phyloP scores from a whole-genome alignment of 2,329 filamentous ascomycete genomes.

The Colletotrichum sp. region DNA sequence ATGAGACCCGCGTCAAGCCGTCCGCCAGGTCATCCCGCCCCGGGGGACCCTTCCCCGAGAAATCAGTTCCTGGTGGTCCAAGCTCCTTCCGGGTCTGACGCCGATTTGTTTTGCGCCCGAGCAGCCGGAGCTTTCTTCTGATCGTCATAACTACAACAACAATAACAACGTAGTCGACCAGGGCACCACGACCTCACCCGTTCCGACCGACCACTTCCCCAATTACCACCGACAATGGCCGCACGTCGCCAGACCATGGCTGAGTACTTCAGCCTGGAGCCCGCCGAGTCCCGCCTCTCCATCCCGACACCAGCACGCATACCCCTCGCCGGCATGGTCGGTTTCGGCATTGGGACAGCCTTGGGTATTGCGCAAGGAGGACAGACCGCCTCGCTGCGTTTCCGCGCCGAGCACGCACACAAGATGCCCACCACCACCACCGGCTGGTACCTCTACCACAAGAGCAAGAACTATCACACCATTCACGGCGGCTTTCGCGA shows the following conservation, averaged over 20 bases:
- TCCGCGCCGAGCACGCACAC: constrained; percentile 96
- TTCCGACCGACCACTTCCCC: neutral
- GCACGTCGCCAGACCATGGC: constrained; percentile 1
- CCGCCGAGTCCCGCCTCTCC: constrained; percentile 55
- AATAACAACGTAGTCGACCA: neutral
- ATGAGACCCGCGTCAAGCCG: neutral
- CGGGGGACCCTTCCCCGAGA: neutral
- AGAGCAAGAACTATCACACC: constrained; percentile 92
- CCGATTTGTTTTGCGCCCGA: neutral
- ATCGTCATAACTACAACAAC: neutral
- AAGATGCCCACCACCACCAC: constrained; percentile 81
- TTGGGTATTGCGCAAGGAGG: constrained; percentile 77
- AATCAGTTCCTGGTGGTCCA: neutral
- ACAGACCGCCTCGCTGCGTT: constrained; percentile 77
- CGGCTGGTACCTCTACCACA: constrained; percentile 99
- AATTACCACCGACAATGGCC: neutral
- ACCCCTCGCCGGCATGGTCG: constrained; percentile 65
- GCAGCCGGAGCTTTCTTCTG: neutral
- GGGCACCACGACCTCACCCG: rapidly evolving
- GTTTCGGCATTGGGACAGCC: constrained; percentile 71
- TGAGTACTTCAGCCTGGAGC: constrained; percentile 31
- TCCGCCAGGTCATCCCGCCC: neutral
- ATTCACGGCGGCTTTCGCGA: constrained; percentile 80
- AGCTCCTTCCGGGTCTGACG: neutral
- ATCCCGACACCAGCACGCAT: constrained; percentile 71